Percentiles rank a stretch among this genome's conserved stretches.
Conservation (phyloP, 1,139 yeast species). For the Groenewaldozyma sp. region DNA sequence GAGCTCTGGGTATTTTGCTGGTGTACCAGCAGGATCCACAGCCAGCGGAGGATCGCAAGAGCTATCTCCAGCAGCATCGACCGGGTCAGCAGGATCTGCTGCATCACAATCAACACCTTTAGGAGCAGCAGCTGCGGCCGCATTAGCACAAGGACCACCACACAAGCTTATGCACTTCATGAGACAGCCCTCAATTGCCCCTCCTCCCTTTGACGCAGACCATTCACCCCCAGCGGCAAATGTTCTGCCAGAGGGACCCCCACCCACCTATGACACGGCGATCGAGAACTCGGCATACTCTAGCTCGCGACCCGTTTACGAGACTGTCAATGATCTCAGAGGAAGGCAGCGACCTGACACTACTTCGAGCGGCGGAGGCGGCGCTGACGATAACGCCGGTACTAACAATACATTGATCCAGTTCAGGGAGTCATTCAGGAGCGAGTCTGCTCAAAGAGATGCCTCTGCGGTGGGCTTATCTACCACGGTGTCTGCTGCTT, state of each 20-base stretch:
- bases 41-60: constrained; percentile 5
- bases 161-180: constrained; percentile 34
- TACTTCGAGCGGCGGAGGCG: background rate
- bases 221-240: constrained; percentile 12
- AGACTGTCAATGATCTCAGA: constrained; percentile 1
- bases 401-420: background rate
- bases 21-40: constrained; percentile 2
- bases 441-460: background rate
- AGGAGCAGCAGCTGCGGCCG: constrained; percentile 5
- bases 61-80: too few species aligned
- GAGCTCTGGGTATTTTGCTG: constrained; percentile 12
- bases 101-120: constrained; percentile 1
- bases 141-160: constrained; percentile 8
- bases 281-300: constrained; percentile 2
- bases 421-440: background rate
- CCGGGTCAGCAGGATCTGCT: too few species aligned
- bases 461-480: background rate
- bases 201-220: constrained; percentile 33
- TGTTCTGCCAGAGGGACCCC: constrained; percentile 6
- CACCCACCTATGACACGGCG: constrained; percentile 15
- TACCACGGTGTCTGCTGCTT: background rate
- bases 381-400: background rate
- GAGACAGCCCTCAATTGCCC: constrained; percentile 37
- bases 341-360: background rate
- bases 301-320: background rate